Evolutionary conservation across 2,329 filamentous ascomycete species (phyloP), one percentile per base, ranked within the genome.

Genomic region (Xylariales sp.): DNA sequence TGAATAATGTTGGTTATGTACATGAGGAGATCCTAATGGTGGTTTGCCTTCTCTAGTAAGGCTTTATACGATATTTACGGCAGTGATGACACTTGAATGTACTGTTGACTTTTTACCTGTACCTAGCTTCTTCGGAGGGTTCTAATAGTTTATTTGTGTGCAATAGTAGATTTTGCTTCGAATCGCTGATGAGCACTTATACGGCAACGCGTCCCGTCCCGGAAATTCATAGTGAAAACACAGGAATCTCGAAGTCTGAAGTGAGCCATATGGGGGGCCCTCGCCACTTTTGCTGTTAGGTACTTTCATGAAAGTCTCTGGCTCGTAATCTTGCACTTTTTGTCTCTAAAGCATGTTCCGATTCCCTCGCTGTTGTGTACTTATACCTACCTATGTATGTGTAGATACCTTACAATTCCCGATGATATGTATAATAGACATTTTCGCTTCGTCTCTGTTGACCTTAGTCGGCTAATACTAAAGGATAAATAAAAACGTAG

Each of bases 11-110:
- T 62, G 58, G 43, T 32, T 62, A 48, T 36, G 39, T 58, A 39
- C 16, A 5, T 28, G 57, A 18, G 23, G 41, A 36, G 53, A 54
- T 59, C 39, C 16, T 65, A 49, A 43, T 54, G 49, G 43, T 50
- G 6, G 59, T 59, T 62, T 30, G n/a, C 34, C 30, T 23, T 23
- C 23, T 10, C 5, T 32, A 5, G 28, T 36, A 41, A 49, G 46
- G 48, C 12, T 30, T 39, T 46, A 62, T 55, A 62, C 39, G 62
- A 65, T 59, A 59, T 36, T 65, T 54, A 68, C 28, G 63, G 59
- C 55, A 55, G 55, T 48, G 43, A 66, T 48, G 67, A 66, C 12
- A 45, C 18, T 46, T 63, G 16, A 60, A 62, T 66, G 62, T 56
- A 69, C 16, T 60, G 34, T 60, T 59, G 54, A 39, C 32, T 59